Evolutionary conservation across 805 yeast genomes (phyloP), one percentile per base, ranked within the genome.

Genomic region (Lachancea sp.): DNA sequence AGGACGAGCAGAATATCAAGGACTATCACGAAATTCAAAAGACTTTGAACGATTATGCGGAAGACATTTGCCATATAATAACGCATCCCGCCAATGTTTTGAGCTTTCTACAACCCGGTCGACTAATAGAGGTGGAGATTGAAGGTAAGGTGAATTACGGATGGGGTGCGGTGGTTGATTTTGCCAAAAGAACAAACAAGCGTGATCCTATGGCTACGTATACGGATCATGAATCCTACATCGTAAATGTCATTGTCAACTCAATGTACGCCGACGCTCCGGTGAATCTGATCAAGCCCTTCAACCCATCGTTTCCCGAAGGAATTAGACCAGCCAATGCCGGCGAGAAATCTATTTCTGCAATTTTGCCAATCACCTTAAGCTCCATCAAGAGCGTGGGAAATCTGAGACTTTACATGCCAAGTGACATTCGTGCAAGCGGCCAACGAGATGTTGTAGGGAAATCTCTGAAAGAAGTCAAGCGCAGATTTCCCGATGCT

Each of bases 121-220:
- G 99, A 65, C 74, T 93, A 47, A 67, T 90, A 29, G 79, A 81
- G 54, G 78, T 90, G 11, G 73, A 73, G 44, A 72, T 90, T 41
- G 62, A 55, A 22, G 67, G 64, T 17, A 70, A 68, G 6, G 65
- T 75, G 38, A 85, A 88, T 49, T 95, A 89, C 62, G 97, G 96
- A n/a, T 93, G 99, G 99, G 96, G 91, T 47, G 84, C 86, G 60
- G 93, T 90, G 11, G 79, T 85, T 10, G 78, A 80, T 38, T 85
- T 82, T 55, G 72, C 77, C 35, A 90, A 88, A 65, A 75, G 98
- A 61, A 66, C 68, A 38, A 77, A 71, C 57, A 83, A 79, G 57
- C 74, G 84, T 59, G 73, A 76, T 52, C 76, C 78, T 18, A 56
- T 74, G 10, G 79, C 77, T 45, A 70, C 68, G 1, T 87, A 69